These are phyloP conservation scores for Cryptococcus hybrid DNA, from an alignment of 1,284 basidiomycete genomes.

Conservation along the genomic window DNA sequence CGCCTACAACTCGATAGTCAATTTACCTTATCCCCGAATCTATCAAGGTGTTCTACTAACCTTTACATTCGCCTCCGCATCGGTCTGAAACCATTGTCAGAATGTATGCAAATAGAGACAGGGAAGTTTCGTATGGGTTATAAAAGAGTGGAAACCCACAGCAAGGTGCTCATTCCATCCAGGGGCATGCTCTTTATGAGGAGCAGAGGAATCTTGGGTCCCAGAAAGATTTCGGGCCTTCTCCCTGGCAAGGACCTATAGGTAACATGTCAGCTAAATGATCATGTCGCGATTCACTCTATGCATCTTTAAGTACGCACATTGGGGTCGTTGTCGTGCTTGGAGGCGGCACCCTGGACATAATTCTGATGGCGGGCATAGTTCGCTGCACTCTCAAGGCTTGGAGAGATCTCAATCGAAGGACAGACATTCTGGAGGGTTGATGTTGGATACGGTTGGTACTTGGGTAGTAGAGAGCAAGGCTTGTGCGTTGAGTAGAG, in stretches of 20 bases:
- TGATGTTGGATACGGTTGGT: conserved; percentile 5
- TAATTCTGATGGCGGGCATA: not conserved
- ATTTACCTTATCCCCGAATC: not conserved
- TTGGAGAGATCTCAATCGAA: conserved; percentile 6
- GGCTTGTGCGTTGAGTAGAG: not conserved
- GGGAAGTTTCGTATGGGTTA: not conserved
- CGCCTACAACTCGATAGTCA: conserved; percentile 18
- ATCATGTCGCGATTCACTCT: not conserved
- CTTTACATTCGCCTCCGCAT: conserved; percentile 43
- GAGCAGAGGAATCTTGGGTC: conserved; percentile 27
- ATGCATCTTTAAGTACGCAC: conserved; percentile 1
- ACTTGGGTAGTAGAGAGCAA: not conserved
- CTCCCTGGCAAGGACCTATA: conserved; percentile 30
- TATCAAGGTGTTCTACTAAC: conserved; percentile 11
- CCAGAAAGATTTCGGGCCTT: conserved; percentile 40
- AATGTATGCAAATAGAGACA: not conserved
- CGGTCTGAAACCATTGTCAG: conserved; percentile 23
- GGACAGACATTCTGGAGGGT: not conserved
- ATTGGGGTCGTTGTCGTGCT: conserved; percentile 12
- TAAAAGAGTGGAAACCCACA: conserved; percentile 24
- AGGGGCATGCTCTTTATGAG: conserved; percentile 40
- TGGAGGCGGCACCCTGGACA: conserved; percentile 6
- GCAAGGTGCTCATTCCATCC: conserved; percentile 48
- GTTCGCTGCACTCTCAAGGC: conserved; percentile 4
- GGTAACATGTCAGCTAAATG: not conserved